These are phyloP conservation scores for Brassica hybrid DNA, from an alignment of 441 rosid genomes.

Conservation along the genomic window DNA sequence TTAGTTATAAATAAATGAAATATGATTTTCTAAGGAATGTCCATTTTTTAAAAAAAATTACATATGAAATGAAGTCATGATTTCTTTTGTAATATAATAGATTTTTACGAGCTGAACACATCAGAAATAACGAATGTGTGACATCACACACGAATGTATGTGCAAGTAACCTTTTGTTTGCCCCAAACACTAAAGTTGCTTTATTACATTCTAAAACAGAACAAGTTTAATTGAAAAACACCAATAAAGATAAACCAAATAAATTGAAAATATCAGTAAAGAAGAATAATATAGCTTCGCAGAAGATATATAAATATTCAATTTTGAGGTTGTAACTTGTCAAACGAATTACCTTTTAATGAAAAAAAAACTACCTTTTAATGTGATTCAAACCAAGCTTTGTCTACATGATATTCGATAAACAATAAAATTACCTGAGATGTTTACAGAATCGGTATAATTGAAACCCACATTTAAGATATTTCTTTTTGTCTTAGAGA, in stretches of 20 bases:
- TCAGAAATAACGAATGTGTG: not conserved
- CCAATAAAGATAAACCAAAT: not conserved
- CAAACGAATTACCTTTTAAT: not conserved
- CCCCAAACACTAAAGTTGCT: not conserved
- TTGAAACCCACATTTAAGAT: too few species aligned
- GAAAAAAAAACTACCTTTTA: too few species aligned
- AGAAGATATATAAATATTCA: too few species aligned
- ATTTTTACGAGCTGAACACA: not conserved
- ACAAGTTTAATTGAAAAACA: not conserved
- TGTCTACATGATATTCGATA: not conserved
- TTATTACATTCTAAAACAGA: not conserved
- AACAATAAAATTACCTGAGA: not conserved
- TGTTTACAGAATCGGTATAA: not conserved
- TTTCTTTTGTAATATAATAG: too few species aligned
- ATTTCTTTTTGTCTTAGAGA: too few species aligned
- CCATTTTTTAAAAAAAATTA: too few species aligned
- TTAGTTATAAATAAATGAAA: too few species aligned
- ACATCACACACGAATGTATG: not conserved
- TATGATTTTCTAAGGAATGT: too few species aligned
- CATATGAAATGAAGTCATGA: too few species aligned
- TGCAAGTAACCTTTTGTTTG: not conserved
- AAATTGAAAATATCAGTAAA: not conserved
- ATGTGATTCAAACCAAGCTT: not conserved
- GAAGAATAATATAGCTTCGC: not conserved
- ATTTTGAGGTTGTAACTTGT: not conserved